Base-by-base conservation (phyloP, 768 basidiomycete species). In the Termitomyces sp. region DNA sequence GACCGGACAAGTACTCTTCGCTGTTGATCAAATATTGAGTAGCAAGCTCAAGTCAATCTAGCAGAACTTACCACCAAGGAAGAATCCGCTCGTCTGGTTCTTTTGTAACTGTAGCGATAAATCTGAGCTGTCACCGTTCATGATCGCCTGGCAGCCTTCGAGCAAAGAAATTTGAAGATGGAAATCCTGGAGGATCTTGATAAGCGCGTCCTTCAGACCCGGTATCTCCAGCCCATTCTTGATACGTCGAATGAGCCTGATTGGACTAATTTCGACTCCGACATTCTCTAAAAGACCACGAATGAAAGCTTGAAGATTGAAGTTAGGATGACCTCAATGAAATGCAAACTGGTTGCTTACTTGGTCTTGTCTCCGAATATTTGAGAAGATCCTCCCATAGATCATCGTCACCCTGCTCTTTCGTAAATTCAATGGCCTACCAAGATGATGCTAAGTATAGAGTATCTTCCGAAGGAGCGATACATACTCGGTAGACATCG, bases 171-270 rank as follows among this genome's bases (percentile, higher is more conserved):
- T 89, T 70, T 96, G 96, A 7, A 98, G 74, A 66, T 98, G 93
- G 67, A 95, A 97, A 66, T 97, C 95, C 61, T 96, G 94, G 50
- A 99, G 73, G 53, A 99, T 98, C 80, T 97, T 98, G 74, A 98
- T 91, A 35, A 98, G 72, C 4, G 96, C 94, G 50, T 87, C 86
- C 68, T 97, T 95, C 57, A 99, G 78, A 1, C 96, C 96, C 0
- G 94, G 94, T 46, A 99, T 98, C 71, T 98, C 94, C 3, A 98
- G 78, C 2, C 97, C 95, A 62, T 98, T 94, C 73, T 90, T 89
- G 71, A 99, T 98, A 10, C 96, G 85, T 3, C 94, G 84, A 49
- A 99, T 96, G 53, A 99, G 78, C 1, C 94, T 84, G 55, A 98
- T 88, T 3, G 97, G 96, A 65, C 95, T 89, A 64, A 98, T 97